Evolutionary conservation across 441 rosid genomes (phyloP).

Genomic region (Gossypium schwendimanii): DNA sequence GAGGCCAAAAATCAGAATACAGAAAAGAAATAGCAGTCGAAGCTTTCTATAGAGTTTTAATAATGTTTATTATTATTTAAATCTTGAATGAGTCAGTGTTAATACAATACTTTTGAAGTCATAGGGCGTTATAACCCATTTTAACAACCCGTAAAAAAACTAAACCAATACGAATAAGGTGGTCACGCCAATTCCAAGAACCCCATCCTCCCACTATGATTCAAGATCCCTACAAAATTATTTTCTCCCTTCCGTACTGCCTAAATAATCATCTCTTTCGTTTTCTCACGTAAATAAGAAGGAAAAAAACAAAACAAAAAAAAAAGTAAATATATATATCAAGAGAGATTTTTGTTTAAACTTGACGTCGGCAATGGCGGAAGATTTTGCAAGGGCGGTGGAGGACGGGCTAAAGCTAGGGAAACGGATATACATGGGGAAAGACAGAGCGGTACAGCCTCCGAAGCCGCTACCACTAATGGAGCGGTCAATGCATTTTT

Average conservation of each 20-base stretch:
- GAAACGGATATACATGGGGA: slow-evolving; percentile 71
- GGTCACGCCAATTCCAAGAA: slow-evolving; percentile 6
- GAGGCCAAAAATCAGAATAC: too few relatives aligned
- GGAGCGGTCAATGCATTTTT: slow-evolving; percentile 39
- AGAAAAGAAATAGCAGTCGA: too few relatives aligned
- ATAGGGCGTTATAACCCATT: too few relatives aligned
- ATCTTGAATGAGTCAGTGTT: too few relatives aligned
- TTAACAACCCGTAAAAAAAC: not conserved
- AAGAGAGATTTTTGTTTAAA: not conserved
- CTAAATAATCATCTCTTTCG: not conserved
- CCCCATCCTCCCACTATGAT: slow-evolving; percentile 1
- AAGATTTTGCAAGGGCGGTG: slow-evolving; percentile 69
- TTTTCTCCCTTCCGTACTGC: not conserved
- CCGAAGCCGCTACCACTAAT: slow-evolving; percentile 49
- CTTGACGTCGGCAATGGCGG: slow-evolving; percentile 39
- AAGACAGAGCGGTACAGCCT: slow-evolving; percentile 60
- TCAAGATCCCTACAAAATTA: not conserved
- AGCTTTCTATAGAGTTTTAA: too few relatives aligned
- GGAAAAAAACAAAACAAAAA: too few relatives aligned
- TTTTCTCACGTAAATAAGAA: not conserved
- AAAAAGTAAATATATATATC: not conserved
- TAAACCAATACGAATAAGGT: not conserved
- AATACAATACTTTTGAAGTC: too few relatives aligned
- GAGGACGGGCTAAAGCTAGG: slow-evolving; percentile 84
- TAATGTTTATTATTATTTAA: too few relatives aligned